Percentiles rank a stretch among this genome's conserved stretches.
Conservation (phyloP, 345 rosid genomes). For the Garcia nutans region DNA sequence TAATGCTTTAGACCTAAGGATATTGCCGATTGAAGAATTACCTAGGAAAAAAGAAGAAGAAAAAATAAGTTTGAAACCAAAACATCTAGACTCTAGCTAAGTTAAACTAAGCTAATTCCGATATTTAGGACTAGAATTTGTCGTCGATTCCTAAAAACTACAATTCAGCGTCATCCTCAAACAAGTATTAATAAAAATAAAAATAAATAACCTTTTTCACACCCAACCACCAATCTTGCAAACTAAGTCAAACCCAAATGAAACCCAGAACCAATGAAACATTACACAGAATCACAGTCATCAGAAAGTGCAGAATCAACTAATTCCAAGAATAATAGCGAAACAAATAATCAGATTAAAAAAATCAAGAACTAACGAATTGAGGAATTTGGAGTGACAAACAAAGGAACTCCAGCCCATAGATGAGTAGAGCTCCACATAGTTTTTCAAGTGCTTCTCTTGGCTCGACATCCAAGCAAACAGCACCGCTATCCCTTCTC, state of each 20-base stretch:
- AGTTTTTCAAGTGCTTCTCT: slow-evolving; percentile 65
- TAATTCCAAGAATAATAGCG: not conserved
- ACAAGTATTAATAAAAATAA: not conserved
- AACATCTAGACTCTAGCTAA: not conserved
- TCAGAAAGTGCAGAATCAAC: not conserved
- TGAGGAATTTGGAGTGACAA: slow-evolving; percentile 85
- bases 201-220: not conserved
- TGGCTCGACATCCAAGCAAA: slow-evolving; percentile 91
- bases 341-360: not conserved
- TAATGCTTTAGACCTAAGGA: not conserved
- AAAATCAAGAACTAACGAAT: slow-evolving; percentile 44
- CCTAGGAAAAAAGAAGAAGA: too few species aligned
- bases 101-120: not conserved
- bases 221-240: slow-evolving; percentile 1
- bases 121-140: not conserved
- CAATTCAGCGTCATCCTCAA: not conserved
- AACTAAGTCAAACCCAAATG: not conserved
- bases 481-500: slow-evolving; percentile 65
- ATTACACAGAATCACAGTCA: not conserved
- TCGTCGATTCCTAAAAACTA: not conserved
- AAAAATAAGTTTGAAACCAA: not conserved
- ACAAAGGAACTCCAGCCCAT: slow-evolving; percentile 71
- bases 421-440: slow-evolving; percentile 64
- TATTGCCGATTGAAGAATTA: not conserved
- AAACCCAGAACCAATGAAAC: slow-evolving; percentile 1